These are phyloP conservation scores for Iberis pinnata DNA, from an alignment of 345 rosid species.

Conservation along the genomic window DNA sequence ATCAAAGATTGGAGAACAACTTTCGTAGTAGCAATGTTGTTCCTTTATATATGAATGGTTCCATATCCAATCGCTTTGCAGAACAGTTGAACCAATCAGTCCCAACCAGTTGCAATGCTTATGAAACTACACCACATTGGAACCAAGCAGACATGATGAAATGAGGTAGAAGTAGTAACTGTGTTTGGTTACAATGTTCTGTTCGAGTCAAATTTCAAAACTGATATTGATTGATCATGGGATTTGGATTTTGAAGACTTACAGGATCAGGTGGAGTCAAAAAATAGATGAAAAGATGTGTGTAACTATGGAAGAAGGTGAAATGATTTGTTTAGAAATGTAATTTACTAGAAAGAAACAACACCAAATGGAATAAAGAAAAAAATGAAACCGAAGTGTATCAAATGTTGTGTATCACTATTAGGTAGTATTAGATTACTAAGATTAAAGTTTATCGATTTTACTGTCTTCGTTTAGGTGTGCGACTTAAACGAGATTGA, in stretches of 20 bases:
- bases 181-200: not conserved
- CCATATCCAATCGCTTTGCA: not conserved
- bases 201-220: not conserved
- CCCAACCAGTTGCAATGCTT: constrained; percentile 1
- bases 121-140: constrained; percentile 12
- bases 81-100: constrained; percentile 2
- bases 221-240: not conserved
- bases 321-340: not conserved
- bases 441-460: no score
- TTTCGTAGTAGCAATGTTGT: not conserved
- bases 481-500: no score
- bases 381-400: not conserved
- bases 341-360: not conserved
- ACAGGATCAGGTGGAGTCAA: not conserved
- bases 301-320: not conserved
- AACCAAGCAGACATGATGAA: not conserved
- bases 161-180: not conserved
- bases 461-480: no score
- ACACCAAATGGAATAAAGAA: not conserved
- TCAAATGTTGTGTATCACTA: constrained; percentile 2
- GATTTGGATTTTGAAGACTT: not conserved
- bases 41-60: not conserved
- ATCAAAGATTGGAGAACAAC: constrained; percentile 15
- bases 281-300: constrained; percentile 3
- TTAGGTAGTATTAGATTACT: no score